Conservation (phyloP, 1,139 yeast species). For the Pneumocystis murina region DNA sequence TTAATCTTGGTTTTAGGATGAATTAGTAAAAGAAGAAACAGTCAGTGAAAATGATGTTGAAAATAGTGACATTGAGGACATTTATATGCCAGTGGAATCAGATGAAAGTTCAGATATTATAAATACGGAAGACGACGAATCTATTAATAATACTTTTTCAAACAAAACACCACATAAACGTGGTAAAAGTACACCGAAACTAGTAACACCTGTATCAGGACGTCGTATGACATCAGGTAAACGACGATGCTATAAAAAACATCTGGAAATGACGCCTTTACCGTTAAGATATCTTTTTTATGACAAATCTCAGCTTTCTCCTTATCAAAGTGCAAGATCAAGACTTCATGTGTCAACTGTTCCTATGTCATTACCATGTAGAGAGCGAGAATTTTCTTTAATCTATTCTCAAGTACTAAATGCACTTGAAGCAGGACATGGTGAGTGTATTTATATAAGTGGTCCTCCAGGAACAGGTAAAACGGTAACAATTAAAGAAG, state of each 20-base stretch:
- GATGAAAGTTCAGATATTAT: not conserved
- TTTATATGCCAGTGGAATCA: no score
- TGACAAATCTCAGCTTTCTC: slow-evolving; percentile 10
- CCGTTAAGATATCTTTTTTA: slow-evolving; percentile 14
- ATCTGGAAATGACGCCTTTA: slow-evolving; percentile 15
- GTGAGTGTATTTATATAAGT: slow-evolving; percentile 77
- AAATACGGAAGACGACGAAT: not conserved
- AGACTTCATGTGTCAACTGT: slow-evolving; percentile 51
- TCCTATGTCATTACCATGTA: slow-evolving; percentile 59
- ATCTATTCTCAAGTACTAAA: slow-evolving; percentile 58
- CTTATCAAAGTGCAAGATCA: slow-evolving; percentile 42
- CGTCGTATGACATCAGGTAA: not conserved
- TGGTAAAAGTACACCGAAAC: not conserved
- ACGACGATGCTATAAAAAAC: not conserved
- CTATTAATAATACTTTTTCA: not conserved
- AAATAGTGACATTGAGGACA: not conserved
- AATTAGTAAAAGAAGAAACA: not conserved
- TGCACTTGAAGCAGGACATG: slow-evolving; percentile 57
- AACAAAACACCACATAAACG: not conserved
- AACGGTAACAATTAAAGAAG: slow-evolving; percentile 85
- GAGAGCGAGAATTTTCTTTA: slow-evolving; percentile 74
- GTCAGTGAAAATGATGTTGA: not conserved
- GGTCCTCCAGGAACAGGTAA: slow-evolving; percentile 99
- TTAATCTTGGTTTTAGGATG: not conserved
- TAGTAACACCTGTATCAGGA: not conserved